Base-by-base conservation (phyloP, 1,139 yeast species). In the Hyphopichia buzzinii region DNA sequence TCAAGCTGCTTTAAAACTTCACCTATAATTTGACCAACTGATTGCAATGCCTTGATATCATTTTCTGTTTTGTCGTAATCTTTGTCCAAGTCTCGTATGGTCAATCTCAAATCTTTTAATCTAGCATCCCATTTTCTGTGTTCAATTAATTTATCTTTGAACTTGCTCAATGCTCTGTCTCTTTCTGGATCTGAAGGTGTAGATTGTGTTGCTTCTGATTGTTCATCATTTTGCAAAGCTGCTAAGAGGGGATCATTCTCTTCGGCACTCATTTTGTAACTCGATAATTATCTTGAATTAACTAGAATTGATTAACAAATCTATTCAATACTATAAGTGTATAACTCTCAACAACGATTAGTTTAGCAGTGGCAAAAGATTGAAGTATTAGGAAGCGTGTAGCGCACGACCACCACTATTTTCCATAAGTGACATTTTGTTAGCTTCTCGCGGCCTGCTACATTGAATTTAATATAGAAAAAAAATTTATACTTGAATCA, bases 21-120 rank as follows among this genome's bases (percentile, higher is more conserved):
- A 36, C 99, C 99, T 49, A 94, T 86, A 55, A 94, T 83, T 64
- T 94, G 99, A 4, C 99, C 99, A 44, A 94, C 96, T 43, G 95
- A 84, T 64, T 94, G 99, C 48, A 94, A 74, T 4, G 98, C 97
- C 64, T 89, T 90, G 60, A 92, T 92, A 55, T 92, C 97, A 51
- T 89, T 90, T 61, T 94, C 99, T 3, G 98, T 90, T 68, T 88
- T 89, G 40, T 86, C 94, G 60, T 81, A 92, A 46, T 84, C 84
- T 54, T 79, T 81, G 47, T 89, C 96, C 48, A 89, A 68, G 49
- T 79, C 95, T 61, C 90, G 83, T 67, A 92, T 86, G 44, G 84
- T 79, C 55, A 87, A 67, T 49, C 98, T 78, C 46, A 90, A 73
- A 37, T 84, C 90, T 61, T 89, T 92, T 53, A 94, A 74, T 54